A percentile compares a stretch with the other conserved stretches of the same genome.
Evolutionary conservation across 2,329 filamentous ascomycete species (phyloP).

Genomic region (Hypoxylon sp.): DNA sequence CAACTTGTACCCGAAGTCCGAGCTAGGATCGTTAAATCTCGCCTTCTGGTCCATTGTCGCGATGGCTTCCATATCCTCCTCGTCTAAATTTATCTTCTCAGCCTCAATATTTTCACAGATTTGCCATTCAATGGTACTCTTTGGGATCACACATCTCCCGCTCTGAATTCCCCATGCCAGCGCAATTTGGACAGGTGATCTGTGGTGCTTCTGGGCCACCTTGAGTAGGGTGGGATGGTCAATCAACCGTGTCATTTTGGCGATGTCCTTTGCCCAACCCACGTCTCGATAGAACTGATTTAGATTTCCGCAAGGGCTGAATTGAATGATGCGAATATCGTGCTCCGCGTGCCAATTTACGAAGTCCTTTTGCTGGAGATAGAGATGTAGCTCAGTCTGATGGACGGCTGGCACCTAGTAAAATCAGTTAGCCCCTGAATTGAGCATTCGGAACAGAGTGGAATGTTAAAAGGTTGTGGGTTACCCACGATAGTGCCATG

Average conservation of each 20-base stretch:
- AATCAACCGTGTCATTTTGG: constrained; percentile 51
- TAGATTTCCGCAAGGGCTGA: constrained; percentile 56
- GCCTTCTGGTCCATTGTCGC: constrained; percentile 38
- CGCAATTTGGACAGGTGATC: constrained; percentile 53
- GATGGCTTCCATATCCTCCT: constrained; percentile 35
- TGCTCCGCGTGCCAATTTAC: constrained; percentile 46
- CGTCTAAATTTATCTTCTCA: constrained; percentile 27
- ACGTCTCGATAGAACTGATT: constrained; percentile 54
- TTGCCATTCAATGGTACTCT: constrained; percentile 53
- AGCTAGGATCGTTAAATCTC: constrained; percentile 44
- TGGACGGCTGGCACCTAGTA: constrained; percentile 55
- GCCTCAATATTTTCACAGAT: constrained; percentile 38
- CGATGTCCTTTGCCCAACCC: constrained; percentile 52
- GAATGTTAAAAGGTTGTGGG: neutral
- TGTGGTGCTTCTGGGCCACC: neutral
- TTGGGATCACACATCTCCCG: constrained; percentile 56
- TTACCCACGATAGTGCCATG: neutral
- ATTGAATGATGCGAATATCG: constrained; percentile 41
- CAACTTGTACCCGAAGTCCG: constrained; percentile 49
- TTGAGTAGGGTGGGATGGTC: constrained; percentile 30
- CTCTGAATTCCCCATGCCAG: constrained; percentile 55
- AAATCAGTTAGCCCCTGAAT: constrained; percentile 24
- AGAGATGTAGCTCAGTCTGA: constrained; percentile 51
- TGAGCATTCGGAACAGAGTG: neutral
- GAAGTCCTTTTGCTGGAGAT: constrained; percentile 47